Evolutionary conservation across 1,139 yeast genomes (phyloP), one percentile per base, ranked within the genome.

Genomic region (Saccharomyces hybrid): DNA sequence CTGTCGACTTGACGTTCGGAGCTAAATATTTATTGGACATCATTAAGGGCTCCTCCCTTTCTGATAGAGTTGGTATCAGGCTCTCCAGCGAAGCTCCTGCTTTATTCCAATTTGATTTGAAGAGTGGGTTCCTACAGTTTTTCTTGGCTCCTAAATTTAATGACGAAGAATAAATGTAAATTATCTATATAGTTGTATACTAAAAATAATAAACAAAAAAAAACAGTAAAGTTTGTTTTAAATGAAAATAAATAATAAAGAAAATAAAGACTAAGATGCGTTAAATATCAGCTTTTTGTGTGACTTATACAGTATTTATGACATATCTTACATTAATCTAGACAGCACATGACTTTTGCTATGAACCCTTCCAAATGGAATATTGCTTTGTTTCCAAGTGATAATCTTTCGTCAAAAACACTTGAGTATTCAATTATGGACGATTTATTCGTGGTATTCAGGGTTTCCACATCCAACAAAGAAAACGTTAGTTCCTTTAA

Each of bases 81-180:
- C 80, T 93, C 70, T 88, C 96, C 44, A 93, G 88, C 67, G 90
- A 88, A 71, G 84, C 95, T 23, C 99, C 99, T 32, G 96, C 97
- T 48, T 78, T 90, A 70, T 89, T 93, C 68, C 98, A 91, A 75
- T 93, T 86, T 76, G 87, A 86, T 73, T 79, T 93, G 71, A 88
- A 91, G 61, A 88, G 95, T 70, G 99, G 99, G 52, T 88, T 88
- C 74, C 78, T 93, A 72, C 86, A 97, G 73, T 93, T 88, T 81
- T 93, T 88, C 81, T 81, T 93, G 74, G 99, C 99, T 64, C 99
- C 99, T 57, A 93, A 93, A 79, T 89, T 90, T 70, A 96, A 87
- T 62, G 97, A 88, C 64, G 96, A 88, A 58, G 95, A 88, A 61
- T 83, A 76, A 63, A 44, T 52, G 41, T 14, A 19, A 46, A 47